A percentile compares a stretch with the other conserved stretches of the same genome.
Evolutionary conservation across 1,139 yeast genomes (phyloP).

Genomic region (Debaryomycetaceae sp.): DNA sequence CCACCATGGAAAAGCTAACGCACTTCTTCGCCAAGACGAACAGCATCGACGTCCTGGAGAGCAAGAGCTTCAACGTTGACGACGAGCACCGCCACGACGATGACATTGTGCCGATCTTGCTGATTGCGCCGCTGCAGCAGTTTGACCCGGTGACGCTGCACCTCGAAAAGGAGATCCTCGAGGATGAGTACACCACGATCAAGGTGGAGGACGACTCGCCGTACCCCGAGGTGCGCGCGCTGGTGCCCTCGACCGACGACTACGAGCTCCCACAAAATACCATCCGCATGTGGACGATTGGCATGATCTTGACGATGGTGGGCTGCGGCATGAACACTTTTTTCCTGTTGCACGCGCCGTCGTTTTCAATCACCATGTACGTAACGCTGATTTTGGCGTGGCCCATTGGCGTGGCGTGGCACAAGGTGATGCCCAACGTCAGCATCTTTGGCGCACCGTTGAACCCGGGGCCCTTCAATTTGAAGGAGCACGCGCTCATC

Average conservation of each 20-base stretch:
- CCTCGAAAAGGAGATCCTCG: constrained; percentile 20
- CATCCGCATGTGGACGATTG: constrained; percentile 57
- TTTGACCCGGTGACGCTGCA: constrained; percentile 34
- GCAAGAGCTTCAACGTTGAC: constrained; percentile 5
- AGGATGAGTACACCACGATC: constrained; percentile 42
- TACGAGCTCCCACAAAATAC: constrained; percentile 54
- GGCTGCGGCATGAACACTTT: constrained; percentile 60
- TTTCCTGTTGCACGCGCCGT: constrained; percentile 57
- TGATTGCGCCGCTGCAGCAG: constrained; percentile 30
- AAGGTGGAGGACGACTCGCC: constrained; percentile 54
- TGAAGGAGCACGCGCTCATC: constrained; percentile 62
- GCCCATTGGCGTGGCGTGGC: constrained; percentile 59
- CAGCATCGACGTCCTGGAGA: constrained; percentile 3
- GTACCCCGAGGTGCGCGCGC: constrained; percentile 66
- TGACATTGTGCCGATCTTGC: constrained; percentile 11
- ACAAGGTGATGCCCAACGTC: constrained; percentile 41
- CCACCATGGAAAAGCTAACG: constrained; percentile 10
- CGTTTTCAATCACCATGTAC: constrained; percentile 48
- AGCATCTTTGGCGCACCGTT: constrained; percentile 38
- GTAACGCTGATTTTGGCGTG: constrained; percentile 59
- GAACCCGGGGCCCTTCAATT: constrained; percentile 63
- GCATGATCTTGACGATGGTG: constrained; percentile 50
- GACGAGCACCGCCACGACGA: constrained; percentile 3
- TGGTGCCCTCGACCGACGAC: constrained; percentile 62
- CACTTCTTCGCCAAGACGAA: constrained; percentile 4